phyloP scores from a whole-genome alignment of 495 filamentous ascomycete species.

The Aspergillus funiculosus region DNA sequence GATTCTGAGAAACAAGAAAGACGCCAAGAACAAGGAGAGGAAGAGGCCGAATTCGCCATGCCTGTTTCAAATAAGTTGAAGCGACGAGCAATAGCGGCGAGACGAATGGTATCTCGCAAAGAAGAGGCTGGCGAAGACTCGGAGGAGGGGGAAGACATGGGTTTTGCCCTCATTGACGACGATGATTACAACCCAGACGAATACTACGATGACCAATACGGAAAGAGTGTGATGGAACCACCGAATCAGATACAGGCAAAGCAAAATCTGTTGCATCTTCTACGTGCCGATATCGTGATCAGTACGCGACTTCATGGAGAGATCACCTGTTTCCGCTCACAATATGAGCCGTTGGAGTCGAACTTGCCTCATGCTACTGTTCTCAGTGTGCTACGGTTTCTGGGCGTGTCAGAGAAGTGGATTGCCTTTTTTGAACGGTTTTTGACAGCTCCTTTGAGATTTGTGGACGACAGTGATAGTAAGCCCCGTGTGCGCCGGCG shows the following conservation, averaged over 20 bases:
- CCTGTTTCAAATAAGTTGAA: not conserved
- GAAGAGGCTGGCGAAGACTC: not conserved
- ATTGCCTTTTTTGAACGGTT: conserved; percentile 8
- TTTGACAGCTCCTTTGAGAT: conserved; percentile 7
- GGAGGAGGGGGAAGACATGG: conserved; percentile 6
- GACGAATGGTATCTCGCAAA: not conserved
- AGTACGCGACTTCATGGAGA: conserved; percentile 11
- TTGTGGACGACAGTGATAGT: conserved; percentile 8
- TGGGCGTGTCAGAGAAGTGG: conserved; percentile 16
- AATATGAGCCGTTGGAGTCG: conserved; percentile 11
- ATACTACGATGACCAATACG: not conserved
- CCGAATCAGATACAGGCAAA: conserved; percentile 10
- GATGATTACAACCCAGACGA: conserved; percentile 6
- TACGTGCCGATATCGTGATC: conserved; percentile 12
- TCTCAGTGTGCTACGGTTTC: conserved; percentile 6
- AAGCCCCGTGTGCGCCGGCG: conserved; percentile 10
- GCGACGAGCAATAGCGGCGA: too few relatives aligned
- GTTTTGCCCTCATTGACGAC: not conserved
- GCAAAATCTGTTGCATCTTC: conserved; percentile 14
- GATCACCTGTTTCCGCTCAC: conserved; percentile 11
- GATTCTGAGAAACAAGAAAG: conserved; percentile 1
- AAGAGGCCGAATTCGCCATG: not conserved
- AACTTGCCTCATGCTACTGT: conserved; percentile 10
- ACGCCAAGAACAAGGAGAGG: conserved; percentile 8
- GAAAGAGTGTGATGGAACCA: not conserved